Conservation (phyloP, 495 filamentous ascomycete genomes). For the Pyrenopolyporus hunteri region DNA sequence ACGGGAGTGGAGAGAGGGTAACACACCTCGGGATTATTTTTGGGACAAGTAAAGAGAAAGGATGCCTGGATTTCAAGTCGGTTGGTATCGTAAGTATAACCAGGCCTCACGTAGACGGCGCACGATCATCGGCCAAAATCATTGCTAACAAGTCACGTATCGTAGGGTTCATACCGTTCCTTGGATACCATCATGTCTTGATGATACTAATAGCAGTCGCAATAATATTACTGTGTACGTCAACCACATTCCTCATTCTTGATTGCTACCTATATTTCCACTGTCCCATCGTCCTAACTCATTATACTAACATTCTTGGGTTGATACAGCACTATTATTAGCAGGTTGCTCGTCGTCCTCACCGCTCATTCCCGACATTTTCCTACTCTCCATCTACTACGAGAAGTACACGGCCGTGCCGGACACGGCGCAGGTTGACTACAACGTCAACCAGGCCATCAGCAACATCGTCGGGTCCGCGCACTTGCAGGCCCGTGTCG, state of each 20-base stretch:
- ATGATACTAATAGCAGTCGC: conserved; percentile 96
- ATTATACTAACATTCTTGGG: conserved; percentile 17
- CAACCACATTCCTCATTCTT: conserved; percentile 2
- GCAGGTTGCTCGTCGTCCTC: conserved; percentile 81
- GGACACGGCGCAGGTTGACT: conserved; percentile 80
- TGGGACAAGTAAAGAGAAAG: conserved; percentile 17
- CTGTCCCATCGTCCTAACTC: background rate
- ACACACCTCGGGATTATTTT: conserved; percentile 30
- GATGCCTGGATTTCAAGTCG: conserved; percentile 50
- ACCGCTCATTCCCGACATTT: conserved; percentile 77
- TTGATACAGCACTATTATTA: conserved; percentile 68
- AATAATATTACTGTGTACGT: conserved; percentile 94
- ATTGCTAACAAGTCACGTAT: conserved; percentile 31
- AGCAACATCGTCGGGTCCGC: conserved; percentile 73
- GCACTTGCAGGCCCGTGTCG: conserved; percentile 69
- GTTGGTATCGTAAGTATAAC: conserved; percentile 54
- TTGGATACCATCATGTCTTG: conserved; percentile 98
- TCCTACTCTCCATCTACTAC: conserved; percentile 80
- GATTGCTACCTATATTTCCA: background rate
- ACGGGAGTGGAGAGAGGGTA: conserved; percentile 46
- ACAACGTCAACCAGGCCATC: conserved; percentile 77
- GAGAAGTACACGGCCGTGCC: conserved; percentile 68
- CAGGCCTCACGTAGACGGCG: background rate
- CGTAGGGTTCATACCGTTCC: conserved; percentile 85
- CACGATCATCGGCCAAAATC: background rate